Percentiles rank a stretch among this genome's conserved stretches.
These are phyloP conservation scores for Trichoderma pleuroti DNA, from an alignment of 2,329 filamentous ascomycete species.

Conservation along the genomic window DNA sequence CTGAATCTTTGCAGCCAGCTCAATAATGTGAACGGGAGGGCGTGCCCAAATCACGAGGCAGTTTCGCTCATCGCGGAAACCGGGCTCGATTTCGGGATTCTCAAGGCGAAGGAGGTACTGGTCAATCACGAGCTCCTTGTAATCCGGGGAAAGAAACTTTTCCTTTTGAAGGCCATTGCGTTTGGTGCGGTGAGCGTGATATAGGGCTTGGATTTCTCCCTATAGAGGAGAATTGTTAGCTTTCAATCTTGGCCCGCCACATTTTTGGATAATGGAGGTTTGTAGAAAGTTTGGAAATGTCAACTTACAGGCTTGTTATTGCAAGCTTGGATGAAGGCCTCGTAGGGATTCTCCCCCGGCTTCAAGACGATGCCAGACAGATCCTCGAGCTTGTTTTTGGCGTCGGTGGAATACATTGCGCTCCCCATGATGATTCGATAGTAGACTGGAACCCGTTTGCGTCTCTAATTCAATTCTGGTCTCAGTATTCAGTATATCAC, in stretches of 20 bases:
- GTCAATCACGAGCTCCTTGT: conserved; percentile 71
- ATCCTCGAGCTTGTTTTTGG: conserved; percentile 51
- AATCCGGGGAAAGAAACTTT: conserved; percentile 67
- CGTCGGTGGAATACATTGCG: conserved; percentile 29
- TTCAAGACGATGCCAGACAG: conserved; percentile 49
- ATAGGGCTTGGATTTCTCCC: conserved; percentile 67
- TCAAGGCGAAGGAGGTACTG: conserved; percentile 69
- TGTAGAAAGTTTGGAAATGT: too few species aligned
- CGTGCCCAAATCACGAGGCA: conserved; percentile 88
- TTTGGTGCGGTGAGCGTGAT: conserved; percentile 67
- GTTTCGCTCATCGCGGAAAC: conserved; percentile 71
- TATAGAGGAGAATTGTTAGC: conserved; percentile 30
- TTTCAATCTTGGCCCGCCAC: rapidly evolving
- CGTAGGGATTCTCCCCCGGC: conserved; percentile 68
- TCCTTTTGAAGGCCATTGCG: conserved; percentile 73
- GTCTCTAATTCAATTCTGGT: background rate
- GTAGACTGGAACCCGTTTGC: background rate
- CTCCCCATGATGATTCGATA: background rate
- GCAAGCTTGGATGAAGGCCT: conserved; percentile 67
- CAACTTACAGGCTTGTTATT: conserved; percentile 60
- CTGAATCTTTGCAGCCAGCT: conserved; percentile 68
- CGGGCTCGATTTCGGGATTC: conserved; percentile 59
- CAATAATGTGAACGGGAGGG: conserved; percentile 67
- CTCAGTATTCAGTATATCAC: background rate
- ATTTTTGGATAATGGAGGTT: background rate